Percentiles rank a stretch among this genome's conserved stretches.
These are phyloP conservation scores for Tausonia pullulans DNA, from an alignment of 1,284 basidiomycete genomes.

Conservation along the genomic window DNA sequence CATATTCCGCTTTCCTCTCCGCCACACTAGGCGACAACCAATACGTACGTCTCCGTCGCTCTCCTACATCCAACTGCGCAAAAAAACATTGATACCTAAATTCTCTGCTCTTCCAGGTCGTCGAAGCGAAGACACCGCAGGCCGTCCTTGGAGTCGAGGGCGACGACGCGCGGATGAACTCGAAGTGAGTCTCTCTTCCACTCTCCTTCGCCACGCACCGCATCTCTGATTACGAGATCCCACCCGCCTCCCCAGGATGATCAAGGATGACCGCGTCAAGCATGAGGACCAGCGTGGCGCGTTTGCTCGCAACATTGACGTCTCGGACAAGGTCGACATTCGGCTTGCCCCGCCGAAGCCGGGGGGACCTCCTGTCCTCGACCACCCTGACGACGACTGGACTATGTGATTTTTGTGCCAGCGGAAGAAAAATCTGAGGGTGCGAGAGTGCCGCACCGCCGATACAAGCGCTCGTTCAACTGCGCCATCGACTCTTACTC, in stretches of 20 bases:
- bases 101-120: conserved; percentile 47
- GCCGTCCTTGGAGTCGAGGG: conserved; percentile 76
- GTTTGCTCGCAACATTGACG: conserved; percentile 34
- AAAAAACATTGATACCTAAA: background rate
- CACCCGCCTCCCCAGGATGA: conserved; percentile 40
- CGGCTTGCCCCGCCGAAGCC: background rate
- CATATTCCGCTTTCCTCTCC: background rate
- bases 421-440: background rate
- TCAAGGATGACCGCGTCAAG: conserved; percentile 57
- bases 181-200: conserved; percentile 45
- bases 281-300: conserved; percentile 43
- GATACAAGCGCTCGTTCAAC: too few species aligned
- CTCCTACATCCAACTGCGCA: background rate
- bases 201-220: background rate
- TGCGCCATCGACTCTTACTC: too few species aligned
- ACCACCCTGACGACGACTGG: conserved; percentile 3
- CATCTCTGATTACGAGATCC: background rate
- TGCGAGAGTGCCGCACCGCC: background rate
- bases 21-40: conserved; percentile 11
- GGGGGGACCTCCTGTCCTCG: background rate
- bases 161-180: conserved; percentile 77
- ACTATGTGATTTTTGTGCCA: background rate
- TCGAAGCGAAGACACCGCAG: conserved; percentile 85
- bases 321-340: conserved; percentile 30
- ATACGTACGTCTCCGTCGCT: conserved; percentile 6